Evolutionary conservation across 495 filamentous ascomycete species (phyloP).

Genomic region (Trichoderma gamsii): DNA sequence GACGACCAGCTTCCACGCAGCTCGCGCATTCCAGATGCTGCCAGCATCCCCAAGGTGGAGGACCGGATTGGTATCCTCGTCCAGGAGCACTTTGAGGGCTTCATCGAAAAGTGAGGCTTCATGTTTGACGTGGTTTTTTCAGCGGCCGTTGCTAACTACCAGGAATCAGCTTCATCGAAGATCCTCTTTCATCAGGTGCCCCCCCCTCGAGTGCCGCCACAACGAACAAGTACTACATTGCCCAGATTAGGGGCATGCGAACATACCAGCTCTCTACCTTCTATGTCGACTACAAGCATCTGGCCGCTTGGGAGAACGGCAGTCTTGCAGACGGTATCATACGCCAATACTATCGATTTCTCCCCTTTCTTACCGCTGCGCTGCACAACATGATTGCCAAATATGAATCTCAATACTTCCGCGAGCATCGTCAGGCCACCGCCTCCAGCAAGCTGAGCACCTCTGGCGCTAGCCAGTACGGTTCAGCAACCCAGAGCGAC

Average conservation of each 20-base stretch:
- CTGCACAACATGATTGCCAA: conserved; percentile 91
- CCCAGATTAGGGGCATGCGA: conserved; percentile 85
- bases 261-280: conserved; percentile 87
- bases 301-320: conserved; percentile 63
- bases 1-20: conserved; percentile 51
- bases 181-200: conserved; percentile 63
- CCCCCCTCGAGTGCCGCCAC: conserved; percentile 67
- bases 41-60: conserved; percentile 70
- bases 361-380: conserved; percentile 83
- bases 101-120: conserved; percentile 68
- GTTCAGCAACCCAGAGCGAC: conserved; percentile 58
- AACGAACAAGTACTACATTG: conserved; percentile 92
- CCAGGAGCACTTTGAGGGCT: conserved; percentile 76
- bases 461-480: conserved; percentile 60
- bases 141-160: conserved; percentile 11
- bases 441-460: conserved; percentile 55
- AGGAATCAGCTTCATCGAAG: conserved; percentile 61
- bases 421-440: conserved; percentile 75
- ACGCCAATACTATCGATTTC: conserved; percentile 88
- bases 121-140: neutral
- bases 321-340: conserved; percentile 77
- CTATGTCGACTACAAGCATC: conserved; percentile 92
- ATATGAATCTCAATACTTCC: conserved; percentile 89
- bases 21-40: conserved; percentile 52
- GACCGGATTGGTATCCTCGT: conserved; percentile 83